Evolutionary conservation across 495 filamentous ascomycete species (phyloP), one percentile per base, ranked within the genome.

Genomic region (Aspergillus saccharolyticus): DNA sequence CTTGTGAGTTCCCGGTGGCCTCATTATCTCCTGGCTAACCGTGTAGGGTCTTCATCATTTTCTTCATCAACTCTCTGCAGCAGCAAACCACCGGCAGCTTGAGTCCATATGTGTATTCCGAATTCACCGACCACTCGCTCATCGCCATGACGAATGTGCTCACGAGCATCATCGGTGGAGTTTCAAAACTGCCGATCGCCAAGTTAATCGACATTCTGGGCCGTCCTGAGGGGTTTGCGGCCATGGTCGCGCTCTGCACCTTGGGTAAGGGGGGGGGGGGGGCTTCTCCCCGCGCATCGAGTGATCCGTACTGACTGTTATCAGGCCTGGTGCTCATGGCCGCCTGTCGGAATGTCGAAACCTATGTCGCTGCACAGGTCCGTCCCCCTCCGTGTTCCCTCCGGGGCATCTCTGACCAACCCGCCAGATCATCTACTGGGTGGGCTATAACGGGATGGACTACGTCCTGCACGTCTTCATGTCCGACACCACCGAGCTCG

Each of bases 161-260:
- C 33, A 51, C 49, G 9, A 60, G 63, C 45, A 53, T 68, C 39
- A 56, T 58, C 25, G 54, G 53, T 16, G 55, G 86, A 52, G 79
- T 86, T 53, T 80, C 75, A 54, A 84, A 83, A 59, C 72, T 86
- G 25, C 73, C 83, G 1, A 69, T 85, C 19, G 83, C 83, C 53
- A 86, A 85, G 69, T 68, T 86, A 47, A 71, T 85, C 54, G 83
- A 87, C 63, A 71, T 83, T 25, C 85, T 76, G 73, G 84, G 84
- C 44, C 55, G 80, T 63, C 21, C 44, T n/a, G 44, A 56, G 24
- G 54, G 54, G 0, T 56, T 33, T 25, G 22, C 19, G 0, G 19
- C 18, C 1, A 53, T 49, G 46, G 46, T 49, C 10, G 46, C 15
- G 4, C 21, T 49, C 6, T 49, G 46, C 46, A 49, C 46, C 5